Conservation (phyloP, 306 rosid genomes). For the Castanea mollissima region DNA sequence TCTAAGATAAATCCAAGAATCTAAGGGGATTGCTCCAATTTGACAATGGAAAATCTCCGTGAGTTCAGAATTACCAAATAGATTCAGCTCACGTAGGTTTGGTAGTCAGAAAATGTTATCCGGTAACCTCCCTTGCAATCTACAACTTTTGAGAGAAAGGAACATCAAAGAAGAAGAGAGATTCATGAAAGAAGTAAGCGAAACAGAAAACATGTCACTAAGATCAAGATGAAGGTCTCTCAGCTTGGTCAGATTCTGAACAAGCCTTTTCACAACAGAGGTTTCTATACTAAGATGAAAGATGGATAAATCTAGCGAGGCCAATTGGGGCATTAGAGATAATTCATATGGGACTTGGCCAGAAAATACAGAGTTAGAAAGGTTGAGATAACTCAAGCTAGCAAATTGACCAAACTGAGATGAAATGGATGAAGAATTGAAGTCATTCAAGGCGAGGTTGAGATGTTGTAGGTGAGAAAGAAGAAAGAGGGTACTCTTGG, state of each 20-base stretch:
- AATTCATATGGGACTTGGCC: background rate
- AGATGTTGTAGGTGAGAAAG: conserved; percentile 19
- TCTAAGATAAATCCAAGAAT: background rate
- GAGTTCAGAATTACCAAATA: background rate
- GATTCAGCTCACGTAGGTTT: background rate
- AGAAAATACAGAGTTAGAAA: background rate
- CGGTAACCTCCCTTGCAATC: background rate
- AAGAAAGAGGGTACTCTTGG: conserved; percentile 4
- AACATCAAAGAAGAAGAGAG: background rate
- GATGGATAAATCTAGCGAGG: conserved; percentile 34
- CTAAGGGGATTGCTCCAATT: conserved; percentile 1
- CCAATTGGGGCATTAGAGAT: background rate
- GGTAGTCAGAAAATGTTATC: background rate
- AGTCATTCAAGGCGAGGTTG: background rate
- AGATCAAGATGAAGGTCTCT: background rate
- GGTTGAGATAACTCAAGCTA: background rate
- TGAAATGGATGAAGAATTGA: background rate
- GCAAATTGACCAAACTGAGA: background rate
- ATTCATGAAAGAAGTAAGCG: background rate
- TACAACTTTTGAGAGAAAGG: background rate
- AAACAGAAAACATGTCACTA: background rate
- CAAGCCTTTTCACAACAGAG: background rate
- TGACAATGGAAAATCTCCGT: background rate
- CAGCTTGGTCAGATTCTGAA: background rate
- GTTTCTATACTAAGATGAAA: conserved; percentile 7